Evolutionary conservation across 164 flowering plant species (phyloP).

Genomic region (Vitis vinifera): DNA sequence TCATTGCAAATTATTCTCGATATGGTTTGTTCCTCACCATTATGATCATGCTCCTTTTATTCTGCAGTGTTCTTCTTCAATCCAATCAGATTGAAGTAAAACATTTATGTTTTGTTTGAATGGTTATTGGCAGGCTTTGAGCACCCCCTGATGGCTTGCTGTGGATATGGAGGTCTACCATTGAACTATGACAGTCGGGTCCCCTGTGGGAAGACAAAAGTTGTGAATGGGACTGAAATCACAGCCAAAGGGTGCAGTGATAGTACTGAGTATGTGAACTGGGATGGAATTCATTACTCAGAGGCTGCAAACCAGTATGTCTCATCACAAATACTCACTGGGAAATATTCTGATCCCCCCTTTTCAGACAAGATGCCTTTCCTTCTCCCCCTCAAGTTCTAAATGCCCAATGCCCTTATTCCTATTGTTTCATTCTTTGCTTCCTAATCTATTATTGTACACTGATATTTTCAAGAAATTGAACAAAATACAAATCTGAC

Average conservation of each 20-base stretch:
- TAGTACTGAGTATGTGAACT: conserved; percentile 32
- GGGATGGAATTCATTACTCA: conserved; percentile 65
- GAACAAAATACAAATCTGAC: too few species aligned
- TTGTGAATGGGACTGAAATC: conserved; percentile 30
- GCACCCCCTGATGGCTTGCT: conserved; percentile 45
- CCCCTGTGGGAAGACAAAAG: conserved; percentile 38
- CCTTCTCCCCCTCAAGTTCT: conserved; percentile 33
- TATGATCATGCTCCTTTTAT: background rate
- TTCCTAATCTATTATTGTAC: background rate
- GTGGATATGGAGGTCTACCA: conserved; percentile 55
- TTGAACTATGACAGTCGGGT: conserved; percentile 33
- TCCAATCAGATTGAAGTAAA: background rate
- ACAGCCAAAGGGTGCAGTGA: conserved; percentile 39
- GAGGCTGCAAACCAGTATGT: conserved; percentile 52
- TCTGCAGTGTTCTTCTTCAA: background rate
- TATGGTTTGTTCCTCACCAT: conserved; percentile 41
- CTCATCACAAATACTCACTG: conserved; percentile 44
- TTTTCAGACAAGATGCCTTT: conserved; percentile 40
- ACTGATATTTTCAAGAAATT: too few species aligned
- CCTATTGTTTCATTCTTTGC: background rate
- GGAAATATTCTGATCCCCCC: conserved; percentile 44
- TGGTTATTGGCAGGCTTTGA: conserved; percentile 33
- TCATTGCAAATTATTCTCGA: conserved; percentile 73
- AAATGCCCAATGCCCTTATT: background rate
- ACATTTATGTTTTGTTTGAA: background rate